Percentiles rank a stretch among this genome's conserved stretches.
phyloP scores from a whole-genome alignment of 106 monocot species.

The Dioscorea alata region DNA sequence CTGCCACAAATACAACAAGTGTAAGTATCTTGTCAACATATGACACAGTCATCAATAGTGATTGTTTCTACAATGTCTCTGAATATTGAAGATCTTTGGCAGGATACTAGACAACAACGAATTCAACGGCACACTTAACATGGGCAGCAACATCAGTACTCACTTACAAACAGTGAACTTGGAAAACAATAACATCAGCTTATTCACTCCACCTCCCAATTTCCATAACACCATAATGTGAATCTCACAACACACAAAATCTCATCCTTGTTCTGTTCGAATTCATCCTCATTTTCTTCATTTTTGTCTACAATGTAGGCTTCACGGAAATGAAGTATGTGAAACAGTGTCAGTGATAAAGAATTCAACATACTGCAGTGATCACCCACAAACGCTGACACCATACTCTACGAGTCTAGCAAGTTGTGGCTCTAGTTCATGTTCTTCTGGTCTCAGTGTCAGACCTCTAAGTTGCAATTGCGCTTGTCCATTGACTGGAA shows the following conservation, averaged over 20 bases:
- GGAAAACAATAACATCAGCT: slow-evolving; percentile 27
- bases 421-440: slow-evolving; percentile 27
- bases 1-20: slow-evolving; percentile 42
- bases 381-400: slow-evolving; percentile 3
- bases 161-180: slow-evolving; percentile 39
- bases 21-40: slow-evolving; percentile 22
- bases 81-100: slow-evolving; percentile 7
- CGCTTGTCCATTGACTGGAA: slow-evolving; percentile 49
- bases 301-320: slow-evolving; percentile 24
- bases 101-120: slow-evolving; percentile 38
- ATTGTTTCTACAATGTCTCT: neutral
- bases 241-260: neutral
- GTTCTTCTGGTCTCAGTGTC: slow-evolving; percentile 30
- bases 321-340: slow-evolving; percentile 29
- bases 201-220: slow-evolving; percentile 13
- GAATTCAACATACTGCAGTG: slow-evolving; percentile 29
- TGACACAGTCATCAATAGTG: neutral
- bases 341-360: neutral
- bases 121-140: slow-evolving; percentile 40
- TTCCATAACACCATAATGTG: slow-evolving; percentile 29
- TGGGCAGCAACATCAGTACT: slow-evolving; percentile 34
- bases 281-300: neutral
- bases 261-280: neutral
- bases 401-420: slow-evolving; percentile 54
- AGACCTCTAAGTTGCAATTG: slow-evolving; percentile 54